Conservation (phyloP, 495 filamentous ascomycete genomes). For the Neurospora pannonica region DNA sequence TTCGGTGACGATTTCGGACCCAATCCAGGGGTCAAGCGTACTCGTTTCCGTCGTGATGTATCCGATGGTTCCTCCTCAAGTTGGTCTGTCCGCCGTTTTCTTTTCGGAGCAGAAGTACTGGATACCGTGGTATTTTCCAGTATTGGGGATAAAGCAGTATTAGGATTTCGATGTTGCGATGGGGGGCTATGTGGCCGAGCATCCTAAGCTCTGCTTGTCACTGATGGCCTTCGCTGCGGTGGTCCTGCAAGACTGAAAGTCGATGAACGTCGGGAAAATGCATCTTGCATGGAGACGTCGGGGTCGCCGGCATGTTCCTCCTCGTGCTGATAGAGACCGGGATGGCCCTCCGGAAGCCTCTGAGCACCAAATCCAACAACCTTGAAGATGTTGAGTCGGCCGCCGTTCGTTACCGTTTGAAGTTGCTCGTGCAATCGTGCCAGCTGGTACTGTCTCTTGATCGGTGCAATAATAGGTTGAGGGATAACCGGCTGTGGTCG, state of each 20-base stretch:
- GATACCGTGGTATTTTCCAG: neutral
- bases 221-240: slow-evolving; percentile 32
- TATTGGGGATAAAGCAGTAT: neutral
- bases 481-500: slow-evolving; percentile 62
- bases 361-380: slow-evolving; percentile 37
- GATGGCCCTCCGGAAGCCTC: slow-evolving; percentile 36
- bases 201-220: slow-evolving; percentile 32
- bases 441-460: slow-evolving; percentile 65
- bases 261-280: slow-evolving; percentile 29
- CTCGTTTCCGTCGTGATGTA: neutral
- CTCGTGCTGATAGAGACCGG: slow-evolving; percentile 14
- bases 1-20: neutral
- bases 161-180: neutral
- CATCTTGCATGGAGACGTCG: slow-evolving; percentile 25
- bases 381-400: slow-evolving; percentile 47
- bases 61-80: neutral
- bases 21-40: neutral
- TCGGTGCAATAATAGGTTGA: slow-evolving; percentile 55
- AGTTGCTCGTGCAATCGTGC: slow-evolving; percentile 87
- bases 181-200: slow-evolving; percentile 5
- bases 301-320: slow-evolving; percentile 40
- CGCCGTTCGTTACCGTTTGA: slow-evolving; percentile 56
- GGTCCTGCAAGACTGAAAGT: slow-evolving; percentile 34
- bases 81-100: neutral
- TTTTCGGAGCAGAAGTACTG: neutral